Evolutionary conservation across 306 rosid genomes (phyloP).

Genomic region (Neltuma alba): DNA sequence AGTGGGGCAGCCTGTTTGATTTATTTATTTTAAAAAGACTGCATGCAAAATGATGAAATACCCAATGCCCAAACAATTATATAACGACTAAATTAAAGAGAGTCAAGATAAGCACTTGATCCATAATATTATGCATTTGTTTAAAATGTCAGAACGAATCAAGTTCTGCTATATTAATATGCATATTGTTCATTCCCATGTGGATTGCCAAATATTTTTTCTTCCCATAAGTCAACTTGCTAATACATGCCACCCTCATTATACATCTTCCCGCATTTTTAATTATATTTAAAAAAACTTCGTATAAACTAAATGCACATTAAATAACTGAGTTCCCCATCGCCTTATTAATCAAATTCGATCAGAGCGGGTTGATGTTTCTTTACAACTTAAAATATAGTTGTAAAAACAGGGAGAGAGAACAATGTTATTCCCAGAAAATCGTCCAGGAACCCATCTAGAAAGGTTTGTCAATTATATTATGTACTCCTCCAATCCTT

Average conservation of each 20-base stretch:
- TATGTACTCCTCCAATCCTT: too few species aligned
- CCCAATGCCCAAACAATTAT: conserved; percentile 34
- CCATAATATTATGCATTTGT: conserved; percentile 7
- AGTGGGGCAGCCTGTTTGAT: too few species aligned
- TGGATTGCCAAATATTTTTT: conserved; percentile 37
- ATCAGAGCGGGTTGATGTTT: not conserved
- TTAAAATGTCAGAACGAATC: conserved; percentile 35
- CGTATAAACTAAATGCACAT: not conserved
- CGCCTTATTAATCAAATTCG: not conserved
- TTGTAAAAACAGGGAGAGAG: not conserved
- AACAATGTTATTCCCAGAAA: not conserved
- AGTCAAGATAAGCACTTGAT: conserved; percentile 34
- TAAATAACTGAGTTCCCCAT: not conserved
- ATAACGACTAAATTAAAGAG: conserved; percentile 33
- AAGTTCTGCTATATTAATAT: conserved; percentile 26
- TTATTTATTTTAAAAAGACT: not conserved
- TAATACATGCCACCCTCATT: conserved; percentile 41
- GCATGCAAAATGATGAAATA: not conserved
- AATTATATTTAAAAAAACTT: conserved; percentile 7
- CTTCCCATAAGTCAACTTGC: conserved; percentile 47
- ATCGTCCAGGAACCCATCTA: not conserved
- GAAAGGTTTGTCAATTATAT: not conserved
- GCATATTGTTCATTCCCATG: conserved; percentile 42
- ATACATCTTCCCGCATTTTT: conserved; percentile 26
- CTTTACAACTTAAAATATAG: not conserved